Evolutionary conservation across 768 basidiomycete genomes (phyloP).

Genomic region (Steccherinum ochraceum): DNA sequence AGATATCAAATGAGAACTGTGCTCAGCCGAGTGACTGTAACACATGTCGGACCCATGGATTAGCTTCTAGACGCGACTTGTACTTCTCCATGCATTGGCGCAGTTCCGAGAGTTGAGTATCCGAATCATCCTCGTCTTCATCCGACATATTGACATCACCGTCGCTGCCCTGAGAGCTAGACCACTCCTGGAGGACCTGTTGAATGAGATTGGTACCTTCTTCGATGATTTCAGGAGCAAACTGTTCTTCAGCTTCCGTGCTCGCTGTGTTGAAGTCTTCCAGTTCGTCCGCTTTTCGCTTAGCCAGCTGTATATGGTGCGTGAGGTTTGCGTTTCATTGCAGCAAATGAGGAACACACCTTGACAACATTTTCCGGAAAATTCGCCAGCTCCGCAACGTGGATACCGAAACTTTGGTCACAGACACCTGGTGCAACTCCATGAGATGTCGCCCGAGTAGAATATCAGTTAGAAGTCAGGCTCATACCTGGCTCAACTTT

Average conservation of each 20-base stretch:
- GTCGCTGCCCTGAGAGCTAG: slow-evolving; percentile 28
- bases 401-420: slow-evolving; percentile 98
- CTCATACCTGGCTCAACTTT: slow-evolving; percentile 69
- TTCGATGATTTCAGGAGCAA: slow-evolving; percentile 57
- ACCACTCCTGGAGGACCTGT: slow-evolving; percentile 68
- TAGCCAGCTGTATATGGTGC: slow-evolving; percentile 64
- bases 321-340: no score
- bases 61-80: slow-evolving; percentile 65
- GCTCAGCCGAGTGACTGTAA: slow-evolving; percentile 28
- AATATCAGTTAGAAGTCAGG: not conserved
- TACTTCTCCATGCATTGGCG: slow-evolving; percentile 59
- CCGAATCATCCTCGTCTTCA: slow-evolving; percentile 33
- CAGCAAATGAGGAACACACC: slow-evolving; percentile 36
- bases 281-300: slow-evolving; percentile 85
- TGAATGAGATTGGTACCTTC: slow-evolving; percentile 80
- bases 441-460: not conserved
- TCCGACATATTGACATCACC: slow-evolving; percentile 39
- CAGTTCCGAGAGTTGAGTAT: slow-evolving; percentile 39
- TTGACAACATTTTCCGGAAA: slow-evolving; percentile 94
- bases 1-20: not conserved
- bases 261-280: slow-evolving; percentile 60
- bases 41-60: slow-evolving; percentile 69
- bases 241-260: not conserved
- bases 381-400: slow-evolving; percentile 95
- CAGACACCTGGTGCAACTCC: slow-evolving; percentile 56